These are phyloP conservation scores for Phaeomoniella chlamydospora DNA, from an alignment of 2,329 filamentous ascomycete species.

Conservation along the genomic window DNA sequence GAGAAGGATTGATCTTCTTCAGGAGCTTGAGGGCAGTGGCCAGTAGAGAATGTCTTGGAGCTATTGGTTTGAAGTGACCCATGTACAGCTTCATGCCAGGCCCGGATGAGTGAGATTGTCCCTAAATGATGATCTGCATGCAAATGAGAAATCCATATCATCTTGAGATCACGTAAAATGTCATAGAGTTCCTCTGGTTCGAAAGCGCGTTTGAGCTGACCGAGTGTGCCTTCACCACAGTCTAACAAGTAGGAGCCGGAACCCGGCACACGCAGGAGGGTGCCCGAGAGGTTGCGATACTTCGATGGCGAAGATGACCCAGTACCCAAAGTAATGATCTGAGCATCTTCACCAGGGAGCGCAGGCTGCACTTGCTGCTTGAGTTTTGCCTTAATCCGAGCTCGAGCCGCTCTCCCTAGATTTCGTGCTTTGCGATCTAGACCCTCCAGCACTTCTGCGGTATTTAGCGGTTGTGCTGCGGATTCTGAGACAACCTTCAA, in stretches of 20 bases:
- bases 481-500: slow-evolving; percentile 20
- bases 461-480: slow-evolving; percentile 14
- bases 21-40: not conserved
- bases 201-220: slow-evolving; percentile 67
- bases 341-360: slow-evolving; percentile 59
- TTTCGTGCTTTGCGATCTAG: slow-evolving; percentile 1
- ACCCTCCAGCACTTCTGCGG: slow-evolving; percentile 7
- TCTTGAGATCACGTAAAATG: slow-evolving; percentile 64
- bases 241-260: slow-evolving; percentile 84
- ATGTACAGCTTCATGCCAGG: slow-evolving; percentile 15
- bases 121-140: slow-evolving; percentile 96
- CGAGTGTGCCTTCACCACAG: slow-evolving; percentile 81
- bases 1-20: not conserved
- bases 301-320: slow-evolving; percentile 83
- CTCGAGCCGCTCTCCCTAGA: slow-evolving; percentile 1
- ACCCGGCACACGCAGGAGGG: slow-evolving; percentile 68
- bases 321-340: slow-evolving; percentile 79
- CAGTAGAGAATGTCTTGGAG: not conserved
- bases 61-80: not conserved
- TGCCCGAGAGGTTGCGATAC: slow-evolving; percentile 88
- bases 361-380: slow-evolving; percentile 40
- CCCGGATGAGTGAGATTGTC: slow-evolving; percentile 62
- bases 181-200: slow-evolving; percentile 47
- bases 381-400: not conserved
- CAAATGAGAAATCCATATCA: slow-evolving; percentile 86